These are phyloP conservation scores for Boletus rufocinnamomeus DNA, from an alignment of 768 basidiomycete genomes.

Conservation along the genomic window DNA sequence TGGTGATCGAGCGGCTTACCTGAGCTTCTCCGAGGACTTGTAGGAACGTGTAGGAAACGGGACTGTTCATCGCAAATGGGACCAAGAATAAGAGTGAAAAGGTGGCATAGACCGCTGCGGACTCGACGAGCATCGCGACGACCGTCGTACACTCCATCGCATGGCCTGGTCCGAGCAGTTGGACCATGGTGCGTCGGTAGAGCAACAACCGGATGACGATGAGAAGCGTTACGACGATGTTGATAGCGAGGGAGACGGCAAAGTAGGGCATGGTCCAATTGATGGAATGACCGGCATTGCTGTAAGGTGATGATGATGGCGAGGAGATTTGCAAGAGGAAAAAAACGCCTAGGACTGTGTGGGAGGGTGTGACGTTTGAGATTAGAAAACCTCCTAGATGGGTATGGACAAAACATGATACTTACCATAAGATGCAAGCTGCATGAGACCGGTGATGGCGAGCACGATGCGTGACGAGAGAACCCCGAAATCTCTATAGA, in stretches of 20 bases:
- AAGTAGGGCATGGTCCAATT: conserved; percentile 34
- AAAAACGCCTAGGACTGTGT: conserved; percentile 25
- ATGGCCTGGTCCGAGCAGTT: conserved; percentile 25
- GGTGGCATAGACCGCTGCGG: conserved; percentile 31
- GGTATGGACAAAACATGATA: neutral
- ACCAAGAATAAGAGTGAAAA: conserved; percentile 31
- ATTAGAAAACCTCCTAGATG: neutral
- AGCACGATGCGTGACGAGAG: conserved; percentile 20
- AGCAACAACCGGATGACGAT: conserved; percentile 29
- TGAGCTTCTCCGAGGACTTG: conserved; percentile 38
- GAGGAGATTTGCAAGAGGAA: conserved; percentile 31
- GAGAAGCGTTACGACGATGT: conserved; percentile 27
- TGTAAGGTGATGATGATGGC: conserved; percentile 31
- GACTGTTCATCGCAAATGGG: conserved; percentile 7
- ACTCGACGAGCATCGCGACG: conserved; percentile 30
- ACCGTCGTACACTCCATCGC: conserved; percentile 29
- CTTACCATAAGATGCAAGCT: conserved; percentile 30
- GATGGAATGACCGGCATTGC: conserved; percentile 8
- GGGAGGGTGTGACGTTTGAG: neutral
- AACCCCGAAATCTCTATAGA: conserved; percentile 24
- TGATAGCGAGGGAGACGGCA: conserved; percentile 29
- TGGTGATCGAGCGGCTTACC: conserved; percentile 18
- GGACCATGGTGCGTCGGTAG: conserved; percentile 26
- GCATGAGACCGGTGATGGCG: conserved; percentile 23
- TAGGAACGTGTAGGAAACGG: conserved; percentile 38